A percentile compares a stretch with the other conserved stretches of the same genome.
These are phyloP conservation scores for Simmondsia chinensis DNA, from an alignment of 148 eudicot species.

Conservation along the genomic window DNA sequence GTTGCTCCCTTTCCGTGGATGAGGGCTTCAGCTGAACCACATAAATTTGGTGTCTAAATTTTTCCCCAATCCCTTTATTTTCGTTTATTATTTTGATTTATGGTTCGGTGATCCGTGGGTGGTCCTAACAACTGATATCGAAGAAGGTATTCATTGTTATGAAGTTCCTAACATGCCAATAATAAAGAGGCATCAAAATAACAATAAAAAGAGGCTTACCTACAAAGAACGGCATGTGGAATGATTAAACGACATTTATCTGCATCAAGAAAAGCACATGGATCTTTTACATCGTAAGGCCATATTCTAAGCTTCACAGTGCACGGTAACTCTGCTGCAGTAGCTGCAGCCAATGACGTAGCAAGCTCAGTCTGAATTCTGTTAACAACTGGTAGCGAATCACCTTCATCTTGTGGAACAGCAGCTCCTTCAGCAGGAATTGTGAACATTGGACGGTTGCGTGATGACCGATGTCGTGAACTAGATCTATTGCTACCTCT, in stretches of 20 bases:
- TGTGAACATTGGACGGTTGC: constrained; percentile 27
- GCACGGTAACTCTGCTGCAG: constrained; percentile 95
- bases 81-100: too few relatives aligned
- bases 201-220: constrained; percentile 30
- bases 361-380: constrained; percentile 82
- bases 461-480: constrained; percentile 41
- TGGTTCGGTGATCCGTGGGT: too few relatives aligned
- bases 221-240: constrained; percentile 98
- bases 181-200: not conserved
- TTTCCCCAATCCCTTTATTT: too few relatives aligned
- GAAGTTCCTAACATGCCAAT: too few relatives aligned
- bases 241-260: constrained; percentile 73
- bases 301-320: constrained; percentile 96
- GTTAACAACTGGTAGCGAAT: constrained; percentile 46
- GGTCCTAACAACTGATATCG: too few relatives aligned
- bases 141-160: too few relatives aligned
- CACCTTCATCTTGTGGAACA: constrained; percentile 30
- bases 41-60: too few relatives aligned
- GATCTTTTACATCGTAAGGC: constrained; percentile 74
- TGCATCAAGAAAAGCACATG: constrained; percentile 65
- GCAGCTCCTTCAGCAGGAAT: constrained; percentile 32
- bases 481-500: constrained; percentile 38
- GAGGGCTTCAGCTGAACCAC: too few relatives aligned
- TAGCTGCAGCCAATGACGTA: constrained; percentile 80
- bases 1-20: too few relatives aligned